These are phyloP conservation scores for Oenanthe sinensis DNA, from an alignment of 129 eudicot genomes.

Conservation along the genomic window DNA sequence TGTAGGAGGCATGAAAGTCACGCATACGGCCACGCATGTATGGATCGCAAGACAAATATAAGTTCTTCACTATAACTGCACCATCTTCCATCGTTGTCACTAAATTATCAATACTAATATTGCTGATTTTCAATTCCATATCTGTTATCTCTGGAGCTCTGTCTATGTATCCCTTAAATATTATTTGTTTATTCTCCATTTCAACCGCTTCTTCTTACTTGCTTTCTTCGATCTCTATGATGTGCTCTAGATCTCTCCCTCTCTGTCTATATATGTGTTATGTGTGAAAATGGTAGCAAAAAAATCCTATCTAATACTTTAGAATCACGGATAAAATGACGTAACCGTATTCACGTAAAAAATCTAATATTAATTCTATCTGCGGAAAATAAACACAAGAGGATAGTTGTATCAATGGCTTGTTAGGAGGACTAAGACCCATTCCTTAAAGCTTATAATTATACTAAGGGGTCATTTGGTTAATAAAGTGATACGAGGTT, in stretches of 20 bases:
- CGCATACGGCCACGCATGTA: constrained; percentile 89
- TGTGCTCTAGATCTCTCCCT: not conserved
- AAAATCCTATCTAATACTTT: no score
- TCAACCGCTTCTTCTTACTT: not conserved
- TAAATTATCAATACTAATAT: constrained; percentile 13
- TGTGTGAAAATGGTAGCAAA: no score
- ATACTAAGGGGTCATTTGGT: no score
- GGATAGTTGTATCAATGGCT: no score
- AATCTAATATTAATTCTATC: no score
- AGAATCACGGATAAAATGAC: no score
- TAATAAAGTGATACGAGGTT: no score
- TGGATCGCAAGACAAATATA: constrained; percentile 85
- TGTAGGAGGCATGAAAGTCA: constrained; percentile 38
- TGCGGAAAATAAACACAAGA: no score
- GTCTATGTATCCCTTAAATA: constrained; percentile 48
- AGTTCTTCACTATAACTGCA: constrained; percentile 54
- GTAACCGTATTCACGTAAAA: no score
- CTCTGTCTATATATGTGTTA: no score
- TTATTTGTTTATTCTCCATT: constrained; percentile 55
- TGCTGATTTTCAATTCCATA: constrained; percentile 40
- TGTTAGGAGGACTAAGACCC: no score
- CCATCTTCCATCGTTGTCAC: constrained; percentile 25
- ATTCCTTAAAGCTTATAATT: not conserved
- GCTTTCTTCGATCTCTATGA: no score
- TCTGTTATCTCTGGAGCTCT: constrained; percentile 54